Evolutionary conservation across 495 filamentous ascomycete species (phyloP), one percentile per base, ranked within the genome.

Genomic region (Bacidia gigantensis): DNA sequence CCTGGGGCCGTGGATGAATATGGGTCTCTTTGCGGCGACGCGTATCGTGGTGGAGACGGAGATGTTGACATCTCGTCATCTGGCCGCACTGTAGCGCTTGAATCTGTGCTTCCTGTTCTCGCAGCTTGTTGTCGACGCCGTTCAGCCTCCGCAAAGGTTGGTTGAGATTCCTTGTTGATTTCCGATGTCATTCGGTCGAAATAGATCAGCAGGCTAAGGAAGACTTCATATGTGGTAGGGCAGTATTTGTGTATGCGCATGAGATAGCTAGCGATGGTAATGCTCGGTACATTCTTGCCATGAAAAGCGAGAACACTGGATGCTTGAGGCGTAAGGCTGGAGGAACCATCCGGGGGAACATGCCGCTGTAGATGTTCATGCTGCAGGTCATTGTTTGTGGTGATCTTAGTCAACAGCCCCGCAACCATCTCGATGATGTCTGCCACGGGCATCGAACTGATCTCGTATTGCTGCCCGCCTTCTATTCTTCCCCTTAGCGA

Each of bases 351-450:
- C 10, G 78, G 72, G 17, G 86, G 81, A 54, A 87, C 78, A 51
- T 82, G 76, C 47, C 82, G 71, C 63, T 88, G 82, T 32, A 86
- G 58, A 54, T 82, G 76, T 61, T 96, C 88, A 67, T 96, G 88
- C 59, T 96, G 90, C 29, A 80, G 71, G 63, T 99, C 92, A 63
- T 99, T 99, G 49, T 92, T 95, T 2, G 87, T 89, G 3, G 92
- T 96, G 57, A 99, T 99, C 67, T 97, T 97, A 9, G 93, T 95
- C 53, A 99, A 72, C 38, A 99, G 80, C n/a, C 87, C 90, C 3
- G 92, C 92, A 5, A 99, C 93, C 93, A 99, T 99, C 67, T 99
- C 93, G 67, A 99, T 99, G 58, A 99, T 89, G 58, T 99, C 93
- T 48, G 79, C 77, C 56, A 97, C 92, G 46, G 93, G 90, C 92